phyloP scores from a whole-genome alignment of 306 rosid genomes.

The Hippophae gyantsensis region DNA sequence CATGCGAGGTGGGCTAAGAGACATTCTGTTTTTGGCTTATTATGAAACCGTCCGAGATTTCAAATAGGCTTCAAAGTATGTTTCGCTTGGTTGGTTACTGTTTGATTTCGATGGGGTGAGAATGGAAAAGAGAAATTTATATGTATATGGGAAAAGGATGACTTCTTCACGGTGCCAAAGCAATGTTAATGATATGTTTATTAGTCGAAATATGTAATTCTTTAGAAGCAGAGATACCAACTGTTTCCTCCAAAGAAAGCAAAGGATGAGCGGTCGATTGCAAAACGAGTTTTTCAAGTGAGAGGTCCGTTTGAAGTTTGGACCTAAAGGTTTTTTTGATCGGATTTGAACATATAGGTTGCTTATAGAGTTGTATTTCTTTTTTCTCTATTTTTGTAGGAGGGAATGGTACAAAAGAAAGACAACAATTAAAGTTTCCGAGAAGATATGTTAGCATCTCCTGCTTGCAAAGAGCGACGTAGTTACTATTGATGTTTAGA shows the following conservation, averaged over 20 bases:
- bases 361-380: too few relatives aligned
- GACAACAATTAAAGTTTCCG: conserved; percentile 8
- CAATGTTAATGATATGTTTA: too few relatives aligned
- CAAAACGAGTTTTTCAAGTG: conserved; percentile 9
- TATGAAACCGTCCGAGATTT: background rate
- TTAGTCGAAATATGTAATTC: background rate
- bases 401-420: too few relatives aligned
- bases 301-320: background rate
- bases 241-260: conserved; percentile 31
- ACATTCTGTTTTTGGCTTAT: conserved; percentile 22
- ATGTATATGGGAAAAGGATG: too few relatives aligned
- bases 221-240: too few relatives aligned
- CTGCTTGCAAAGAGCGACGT: too few relatives aligned
- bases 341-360: too few relatives aligned
- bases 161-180: too few relatives aligned
- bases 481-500: too few relatives aligned
- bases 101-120: background rate
- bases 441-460: conserved; percentile 9
- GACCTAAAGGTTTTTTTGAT: too few relatives aligned
- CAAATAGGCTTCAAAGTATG: background rate
- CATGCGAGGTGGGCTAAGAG: conserved; percentile 41
- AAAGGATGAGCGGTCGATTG: conserved; percentile 26
- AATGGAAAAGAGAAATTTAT: too few relatives aligned
- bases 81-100: background rate
- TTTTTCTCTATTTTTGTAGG: background rate